Evolutionary conservation across 2,329 filamentous ascomycete species (phyloP).

Genomic region (Xylariaceae sp.): DNA sequence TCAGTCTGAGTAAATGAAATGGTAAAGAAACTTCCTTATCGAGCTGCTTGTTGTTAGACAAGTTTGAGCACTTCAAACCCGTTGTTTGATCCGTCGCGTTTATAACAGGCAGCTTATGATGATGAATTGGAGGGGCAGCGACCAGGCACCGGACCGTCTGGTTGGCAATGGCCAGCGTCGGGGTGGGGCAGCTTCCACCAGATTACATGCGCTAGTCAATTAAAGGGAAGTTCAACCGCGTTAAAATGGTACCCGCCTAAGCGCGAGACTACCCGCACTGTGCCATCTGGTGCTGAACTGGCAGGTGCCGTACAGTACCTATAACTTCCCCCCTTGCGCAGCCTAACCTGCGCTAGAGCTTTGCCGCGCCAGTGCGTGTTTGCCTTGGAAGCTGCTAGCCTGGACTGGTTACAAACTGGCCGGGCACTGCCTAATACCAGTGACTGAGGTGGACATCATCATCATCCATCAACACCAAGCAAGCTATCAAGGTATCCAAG

Average conservation of each 20-base stretch:
- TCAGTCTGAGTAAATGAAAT: neutral
- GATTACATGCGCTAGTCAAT: neutral
- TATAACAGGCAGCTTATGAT: neutral
- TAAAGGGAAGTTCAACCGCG: neutral
- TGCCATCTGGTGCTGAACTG: no score
- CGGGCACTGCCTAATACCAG: neutral
- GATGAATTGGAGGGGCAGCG: neutral
- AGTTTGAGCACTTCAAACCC: no score
- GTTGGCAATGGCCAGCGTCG: neutral
- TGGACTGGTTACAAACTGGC: neutral
- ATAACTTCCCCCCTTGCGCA: neutral
- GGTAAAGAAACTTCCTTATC: no score
- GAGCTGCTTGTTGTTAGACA: no score
- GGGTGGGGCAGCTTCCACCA: neutral
- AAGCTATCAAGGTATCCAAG: neutral
- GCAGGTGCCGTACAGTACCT: neutral
- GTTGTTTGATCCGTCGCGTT: neutral
- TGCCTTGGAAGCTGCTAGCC: conserved; percentile 18
- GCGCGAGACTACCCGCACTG: no score
- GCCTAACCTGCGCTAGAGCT: conserved; percentile 12
- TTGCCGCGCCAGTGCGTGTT: conserved; percentile 27
- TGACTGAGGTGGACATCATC: conserved; percentile 19
- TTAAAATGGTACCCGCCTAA: no score
- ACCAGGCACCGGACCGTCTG: neutral
- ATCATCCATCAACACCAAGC: neutral